Percentiles rank a stretch among this genome's conserved stretches.
Conservation (phyloP, 164 flowering plant species). For the Magnolia officinalis region DNA sequence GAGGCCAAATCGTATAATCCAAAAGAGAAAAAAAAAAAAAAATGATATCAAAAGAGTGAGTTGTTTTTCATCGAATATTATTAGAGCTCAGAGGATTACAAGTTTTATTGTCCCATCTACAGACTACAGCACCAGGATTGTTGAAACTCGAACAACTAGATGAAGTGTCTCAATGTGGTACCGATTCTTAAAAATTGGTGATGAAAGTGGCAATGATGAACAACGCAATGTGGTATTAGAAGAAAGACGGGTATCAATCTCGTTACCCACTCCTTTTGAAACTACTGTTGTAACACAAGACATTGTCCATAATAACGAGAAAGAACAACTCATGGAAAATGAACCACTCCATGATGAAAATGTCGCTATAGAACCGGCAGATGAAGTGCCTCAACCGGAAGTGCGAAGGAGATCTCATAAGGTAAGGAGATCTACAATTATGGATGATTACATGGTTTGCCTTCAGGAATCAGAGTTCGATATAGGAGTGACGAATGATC, state of each 20-base stretch:
- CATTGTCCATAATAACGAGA: not conserved
- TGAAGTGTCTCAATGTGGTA: not conserved
- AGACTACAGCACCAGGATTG: not conserved
- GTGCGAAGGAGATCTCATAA: not conserved
- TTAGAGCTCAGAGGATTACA: not conserved
- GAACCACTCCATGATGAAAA: not conserved
- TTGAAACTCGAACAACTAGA: not conserved
- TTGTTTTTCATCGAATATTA: conserved; percentile 10
- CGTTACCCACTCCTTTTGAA: not conserved
- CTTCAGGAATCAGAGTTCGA: conserved; percentile 5
- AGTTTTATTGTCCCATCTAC: not conserved
- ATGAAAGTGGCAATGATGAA: not conserved
- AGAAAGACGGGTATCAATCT: not conserved
- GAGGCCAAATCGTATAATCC: conserved; percentile 5
- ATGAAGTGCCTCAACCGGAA: not conserved
- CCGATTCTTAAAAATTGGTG: not conserved
- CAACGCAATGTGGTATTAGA: not conserved
- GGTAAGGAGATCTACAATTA: not conserved
- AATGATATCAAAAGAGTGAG: not conserved
- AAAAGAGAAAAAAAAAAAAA: not conserved
- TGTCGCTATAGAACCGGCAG: not conserved
- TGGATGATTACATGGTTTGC: not conserved
- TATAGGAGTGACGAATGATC: not conserved
- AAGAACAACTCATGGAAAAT: not conserved
- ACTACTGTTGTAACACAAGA: not conserved